Evolutionary conservation across 495 filamentous ascomycete species (phyloP).

Genomic region (Xylaria acuta): DNA sequence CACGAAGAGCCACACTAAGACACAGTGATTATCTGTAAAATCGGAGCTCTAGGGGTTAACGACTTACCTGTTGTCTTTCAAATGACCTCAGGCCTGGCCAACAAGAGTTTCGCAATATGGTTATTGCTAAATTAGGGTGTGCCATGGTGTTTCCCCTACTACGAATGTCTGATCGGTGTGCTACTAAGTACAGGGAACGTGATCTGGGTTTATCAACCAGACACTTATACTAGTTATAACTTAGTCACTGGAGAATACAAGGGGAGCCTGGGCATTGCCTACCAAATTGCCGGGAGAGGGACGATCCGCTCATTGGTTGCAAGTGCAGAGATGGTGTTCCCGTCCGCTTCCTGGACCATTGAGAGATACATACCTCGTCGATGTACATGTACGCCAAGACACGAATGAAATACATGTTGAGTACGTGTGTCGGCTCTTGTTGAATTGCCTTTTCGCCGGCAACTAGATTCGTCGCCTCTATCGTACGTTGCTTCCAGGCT

Average conservation of each 20-base stretch:
- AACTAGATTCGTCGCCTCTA: not conserved
- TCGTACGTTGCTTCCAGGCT: not conserved
- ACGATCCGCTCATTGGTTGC: slow-evolving; percentile 16
- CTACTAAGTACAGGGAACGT: not conserved
- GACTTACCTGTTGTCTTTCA: not conserved
- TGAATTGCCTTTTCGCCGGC: not conserved
- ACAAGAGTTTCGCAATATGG: not conserved
- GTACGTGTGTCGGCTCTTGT: not conserved
- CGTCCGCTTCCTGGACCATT: slow-evolving; percentile 1
- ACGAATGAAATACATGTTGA: not conserved
- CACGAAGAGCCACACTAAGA: not conserved
- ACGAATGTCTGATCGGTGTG: not conserved
- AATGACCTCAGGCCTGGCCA: not conserved
- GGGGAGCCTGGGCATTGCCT: slow-evolving; percentile 6
- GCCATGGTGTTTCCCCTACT: not conserved
- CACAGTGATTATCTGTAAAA: not conserved
- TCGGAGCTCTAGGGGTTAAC: not conserved
- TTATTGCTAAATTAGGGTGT: not conserved
- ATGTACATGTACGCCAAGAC: slow-evolving; percentile 19
- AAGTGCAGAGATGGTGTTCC: slow-evolving; percentile 18
- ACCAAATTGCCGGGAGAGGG: slow-evolving; percentile 10
- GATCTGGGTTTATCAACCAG: slow-evolving; percentile 6
- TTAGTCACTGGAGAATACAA: slow-evolving; percentile 14
- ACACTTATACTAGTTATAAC: slow-evolving; percentile 1
- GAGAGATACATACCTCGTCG: not conserved